phyloP scores from a whole-genome alignment of 2,329 filamentous ascomycete genomes.

The Pleomassaria siparia region DNA sequence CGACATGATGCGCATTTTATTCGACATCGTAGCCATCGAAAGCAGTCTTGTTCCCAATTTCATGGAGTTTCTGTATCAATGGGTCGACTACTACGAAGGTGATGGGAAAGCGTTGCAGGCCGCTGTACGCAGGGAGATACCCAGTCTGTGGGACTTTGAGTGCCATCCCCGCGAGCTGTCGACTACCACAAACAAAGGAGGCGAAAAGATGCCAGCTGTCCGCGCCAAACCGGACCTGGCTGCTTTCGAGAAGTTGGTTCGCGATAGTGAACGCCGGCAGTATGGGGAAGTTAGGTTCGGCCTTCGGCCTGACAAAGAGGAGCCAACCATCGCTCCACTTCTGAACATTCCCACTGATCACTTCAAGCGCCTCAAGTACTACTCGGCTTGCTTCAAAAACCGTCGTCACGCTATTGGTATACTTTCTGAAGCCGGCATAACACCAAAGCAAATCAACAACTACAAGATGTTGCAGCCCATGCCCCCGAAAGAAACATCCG shows the following conservation, averaged over 20 bases:
- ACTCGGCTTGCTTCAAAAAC: constrained; percentile 34
- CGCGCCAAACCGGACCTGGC: constrained; percentile 28
- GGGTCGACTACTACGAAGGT: constrained; percentile 35
- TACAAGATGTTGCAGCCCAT: constrained; percentile 22
- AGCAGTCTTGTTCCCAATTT: constrained; percentile 34
- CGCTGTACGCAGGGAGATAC: constrained; percentile 36
- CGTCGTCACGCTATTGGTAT: constrained; percentile 33
- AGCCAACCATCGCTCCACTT: constrained; percentile 29
- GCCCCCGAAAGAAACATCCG: constrained; percentile 26
- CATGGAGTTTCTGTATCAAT: constrained; percentile 38
- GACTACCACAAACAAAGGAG: constrained; percentile 2
- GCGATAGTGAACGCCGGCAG: constrained; percentile 33
- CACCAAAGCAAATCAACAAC: constrained; percentile 25
- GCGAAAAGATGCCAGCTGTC: background rate
- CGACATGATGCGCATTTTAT: constrained; percentile 30
- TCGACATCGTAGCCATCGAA: constrained; percentile 34
- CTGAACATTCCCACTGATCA: constrained; percentile 34
- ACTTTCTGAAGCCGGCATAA: constrained; percentile 34
- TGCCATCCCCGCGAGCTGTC: constrained; percentile 28
- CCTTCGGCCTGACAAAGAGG: constrained; percentile 25
- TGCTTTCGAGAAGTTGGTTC: constrained; percentile 22
- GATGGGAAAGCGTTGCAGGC: constrained; percentile 35
- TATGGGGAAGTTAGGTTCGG: constrained; percentile 38
- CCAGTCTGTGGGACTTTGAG: constrained; percentile 39
- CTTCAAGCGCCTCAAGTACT: constrained; percentile 25